These are phyloP conservation scores for Phlyctochytrium bullatum DNA, from an alignment of 192 early-diverging fungal genomes.

Conservation along the genomic window DNA sequence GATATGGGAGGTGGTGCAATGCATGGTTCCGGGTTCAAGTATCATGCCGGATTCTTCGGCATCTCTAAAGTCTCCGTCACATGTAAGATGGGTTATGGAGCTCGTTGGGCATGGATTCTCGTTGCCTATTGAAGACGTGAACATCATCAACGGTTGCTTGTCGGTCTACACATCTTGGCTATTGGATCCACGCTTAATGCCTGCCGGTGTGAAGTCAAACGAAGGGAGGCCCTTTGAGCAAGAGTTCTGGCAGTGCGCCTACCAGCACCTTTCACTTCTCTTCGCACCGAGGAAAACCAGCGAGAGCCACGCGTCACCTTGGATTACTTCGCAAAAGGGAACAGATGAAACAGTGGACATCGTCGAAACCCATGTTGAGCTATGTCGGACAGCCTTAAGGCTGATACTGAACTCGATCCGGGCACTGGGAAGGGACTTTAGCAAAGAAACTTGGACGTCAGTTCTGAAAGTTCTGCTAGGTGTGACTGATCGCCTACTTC, in stretches of 20 bases:
- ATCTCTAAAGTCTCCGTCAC: conserved; percentile 67
- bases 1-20: conserved; percentile 67
- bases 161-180: conserved; percentile 79
- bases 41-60: conserved; percentile 44
- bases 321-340: conserved; percentile 10
- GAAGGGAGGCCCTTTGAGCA: conserved; percentile 57
- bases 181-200: conserved; percentile 57
- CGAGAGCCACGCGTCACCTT: conserved; percentile 5
- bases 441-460: conserved; percentile 76
- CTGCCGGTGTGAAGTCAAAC: conserved; percentile 52
- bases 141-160: conserved; percentile 62
- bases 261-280: conserved; percentile 73
- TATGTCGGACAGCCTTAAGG: conserved; percentile 70
- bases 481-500: conserved; percentile 68
- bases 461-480: conserved; percentile 79
- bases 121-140: conserved; percentile 73
- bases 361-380: conserved; percentile 54
- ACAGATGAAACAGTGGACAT: conserved; percentile 13
- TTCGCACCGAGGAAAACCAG: conserved; percentile 55
- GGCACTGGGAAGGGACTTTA: conserved; percentile 56
- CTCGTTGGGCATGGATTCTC: conserved; percentile 79
- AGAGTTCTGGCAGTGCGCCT: conserved; percentile 70
- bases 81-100: conserved; percentile 84
- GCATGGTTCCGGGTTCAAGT: conserved; percentile 37
- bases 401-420: conserved; percentile 62